Evolutionary conservation across 495 filamentous ascomycete species (phyloP).

Genomic region (Daldinia childiae): DNA sequence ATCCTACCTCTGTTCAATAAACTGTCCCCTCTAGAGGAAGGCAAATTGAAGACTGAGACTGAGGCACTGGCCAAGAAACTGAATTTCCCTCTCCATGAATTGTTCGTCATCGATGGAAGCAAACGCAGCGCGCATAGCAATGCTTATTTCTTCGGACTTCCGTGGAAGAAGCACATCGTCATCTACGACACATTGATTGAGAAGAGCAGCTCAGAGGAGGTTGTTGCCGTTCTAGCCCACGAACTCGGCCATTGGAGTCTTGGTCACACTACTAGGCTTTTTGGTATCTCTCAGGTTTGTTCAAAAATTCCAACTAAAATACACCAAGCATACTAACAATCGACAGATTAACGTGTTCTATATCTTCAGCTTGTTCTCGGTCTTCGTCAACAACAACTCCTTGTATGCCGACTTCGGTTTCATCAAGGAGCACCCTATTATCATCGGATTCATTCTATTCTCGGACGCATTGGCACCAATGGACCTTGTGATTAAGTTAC

Average conservation of each 20-base stretch:
- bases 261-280: constrained; percentile 91
- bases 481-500: constrained; percentile 88
- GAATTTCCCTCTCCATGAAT: constrained; percentile 87
- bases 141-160: constrained; percentile 96
- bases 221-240: constrained; percentile 93
- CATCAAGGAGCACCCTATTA: constrained; percentile 82
- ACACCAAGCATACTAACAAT: constrained; percentile 42
- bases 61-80: constrained; percentile 85
- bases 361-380: constrained; percentile 94
- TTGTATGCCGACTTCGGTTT: constrained; percentile 94
- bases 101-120: constrained; percentile 97
- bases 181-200: constrained; percentile 98
- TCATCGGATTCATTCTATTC: constrained; percentile 96
- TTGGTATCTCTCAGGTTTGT: constrained; percentile 85
- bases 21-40: constrained; percentile 88
- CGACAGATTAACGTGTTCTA: constrained; percentile 82
- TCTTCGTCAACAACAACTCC: constrained; percentile 94
- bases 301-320: neutral
- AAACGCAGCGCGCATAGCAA: constrained; percentile 98
- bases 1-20: constrained; percentile 99
- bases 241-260: constrained; percentile 97
- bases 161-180: constrained; percentile 99
- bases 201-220: constrained; percentile 89
- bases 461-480: constrained; percentile 91
- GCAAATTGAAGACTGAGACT: constrained; percentile 84